Base-by-base conservation (phyloP, 225 moss, liverwort and hornwort genomes). In the Thuidium tamariscinum region DNA sequence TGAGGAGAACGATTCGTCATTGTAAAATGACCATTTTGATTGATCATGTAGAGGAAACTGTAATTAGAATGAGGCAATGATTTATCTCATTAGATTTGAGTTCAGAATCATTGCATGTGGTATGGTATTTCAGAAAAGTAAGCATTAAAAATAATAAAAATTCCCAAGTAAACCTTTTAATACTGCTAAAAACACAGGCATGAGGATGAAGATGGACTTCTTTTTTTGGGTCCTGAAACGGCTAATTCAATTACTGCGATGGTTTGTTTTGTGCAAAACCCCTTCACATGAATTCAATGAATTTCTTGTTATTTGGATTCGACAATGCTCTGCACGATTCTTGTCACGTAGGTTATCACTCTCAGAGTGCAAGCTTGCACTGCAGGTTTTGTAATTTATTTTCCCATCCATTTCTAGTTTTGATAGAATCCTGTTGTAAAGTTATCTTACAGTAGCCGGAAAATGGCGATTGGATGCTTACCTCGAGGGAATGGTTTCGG, bases 401-500 rank as follows among this genome's bases (percentile, higher is more conserved):
- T 36, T 41, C 42, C 57, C 10, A 27, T 34, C 29, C 23, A 56
- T 49, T 57, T 84, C 39, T 14, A 54, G 42, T 49, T 61, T 76
- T 34, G 25, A 39, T 54, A 55, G 25, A 76, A 37, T 71, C 48
- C 69, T 67, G 49, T 80, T 23, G 37, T 10, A 5, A 55, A 44
- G 7, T 44, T 61, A 79, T 30, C 74, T 42, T 60, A 18, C 23
- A 48, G 25, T 32, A 51, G 61, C 18, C 30, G 55, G 39, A 44
- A 51, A 55, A 76, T 59, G 66, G 74, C 64, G 39, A 76, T 44
- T 22, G 42, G 32, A 69, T 34, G 69, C 70, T 63, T 79, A 87
- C 93, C 87, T 91, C 70, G 46, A 93, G 88, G 42, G 91, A 90
- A 77, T 91, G 93, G 77, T 91, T 93, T 63, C 75, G 86, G 34